Evolutionary conservation across 768 basidiomycete genomes (phyloP).

Genomic region (Podaxis rugospora): DNA sequence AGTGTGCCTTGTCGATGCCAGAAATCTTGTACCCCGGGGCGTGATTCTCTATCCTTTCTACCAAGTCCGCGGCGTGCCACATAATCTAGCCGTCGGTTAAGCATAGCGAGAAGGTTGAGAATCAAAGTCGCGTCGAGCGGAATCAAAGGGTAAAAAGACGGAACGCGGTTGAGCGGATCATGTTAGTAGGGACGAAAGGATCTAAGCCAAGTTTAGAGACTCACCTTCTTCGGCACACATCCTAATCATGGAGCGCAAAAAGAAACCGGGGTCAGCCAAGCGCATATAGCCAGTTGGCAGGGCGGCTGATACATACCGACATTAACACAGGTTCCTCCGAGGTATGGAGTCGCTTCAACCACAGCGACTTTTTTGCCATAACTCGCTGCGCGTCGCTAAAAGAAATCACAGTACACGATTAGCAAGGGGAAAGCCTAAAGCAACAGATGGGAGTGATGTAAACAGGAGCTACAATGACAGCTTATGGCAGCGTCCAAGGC

Average conservation of each 20-base stretch:
- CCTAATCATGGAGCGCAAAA: slow-evolving; percentile 36
- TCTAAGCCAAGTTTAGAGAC: slow-evolving; percentile 12
- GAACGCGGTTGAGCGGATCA: slow-evolving; percentile 2
- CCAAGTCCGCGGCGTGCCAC: slow-evolving; percentile 94
- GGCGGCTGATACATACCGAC: slow-evolving; percentile 60
- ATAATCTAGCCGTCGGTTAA: slow-evolving; percentile 60
- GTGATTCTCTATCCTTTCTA: slow-evolving; percentile 79
- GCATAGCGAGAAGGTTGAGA: background rate
- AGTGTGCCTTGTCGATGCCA: slow-evolving; percentile 54
- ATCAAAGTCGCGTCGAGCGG: background rate
- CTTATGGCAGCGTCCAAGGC: background rate
- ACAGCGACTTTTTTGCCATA: slow-evolving; percentile 94
- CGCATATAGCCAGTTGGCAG: background rate
- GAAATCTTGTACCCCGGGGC: slow-evolving; percentile 68
- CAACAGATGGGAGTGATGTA: background rate
- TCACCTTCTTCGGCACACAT: slow-evolving; percentile 95
- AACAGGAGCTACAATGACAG: background rate
- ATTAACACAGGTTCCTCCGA: slow-evolving; percentile 98
- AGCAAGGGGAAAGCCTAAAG: background rate
- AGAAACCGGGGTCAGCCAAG: background rate
- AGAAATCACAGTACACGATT: background rate
- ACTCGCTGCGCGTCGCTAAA: slow-evolving; percentile 83
- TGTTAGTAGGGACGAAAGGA: background rate
- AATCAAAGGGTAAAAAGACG: background rate
- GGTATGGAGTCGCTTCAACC: slow-evolving; percentile 66